Percentiles rank a stretch among this genome's conserved stretches.
These are phyloP conservation scores for Alternaria brassicicola DNA, from an alignment of 2,329 filamentous ascomycete genomes.

Conservation along the genomic window DNA sequence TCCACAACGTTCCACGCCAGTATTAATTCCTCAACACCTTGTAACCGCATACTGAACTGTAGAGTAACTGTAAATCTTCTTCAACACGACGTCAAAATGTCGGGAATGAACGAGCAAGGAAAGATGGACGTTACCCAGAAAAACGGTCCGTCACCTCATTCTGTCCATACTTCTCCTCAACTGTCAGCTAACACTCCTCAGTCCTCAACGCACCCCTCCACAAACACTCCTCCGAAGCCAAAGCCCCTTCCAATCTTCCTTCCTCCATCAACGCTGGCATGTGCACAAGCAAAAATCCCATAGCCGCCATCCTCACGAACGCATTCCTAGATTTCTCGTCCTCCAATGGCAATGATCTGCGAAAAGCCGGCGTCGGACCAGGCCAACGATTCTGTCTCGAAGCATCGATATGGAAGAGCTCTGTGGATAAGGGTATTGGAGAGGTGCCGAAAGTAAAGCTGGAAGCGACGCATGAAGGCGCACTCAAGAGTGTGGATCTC, in stretches of 20 bases:
- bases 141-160: conserved; percentile 23
- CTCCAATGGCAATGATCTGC: conserved; percentile 62
- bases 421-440: conserved; percentile 21
- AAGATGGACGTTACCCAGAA: conserved; percentile 36
- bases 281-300: conserved; percentile 38
- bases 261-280: conserved; percentile 22
- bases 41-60: neutral
- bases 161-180: neutral
- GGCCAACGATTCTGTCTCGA: conserved; percentile 67
- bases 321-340: conserved; percentile 66
- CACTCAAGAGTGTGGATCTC: conserved; percentile 54
- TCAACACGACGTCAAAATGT: conserved; percentile 11
- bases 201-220: conserved; percentile 35
- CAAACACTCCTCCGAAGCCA: conserved; percentile 23
- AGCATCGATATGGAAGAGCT: conserved; percentile 61
- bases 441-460: conserved; percentile 54
- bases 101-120: conserved; percentile 29
- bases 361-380: conserved; percentile 58
- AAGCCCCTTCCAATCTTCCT: conserved; percentile 5
- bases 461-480: conserved; percentile 59
- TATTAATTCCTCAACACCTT: neutral
- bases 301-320: conserved; percentile 63
- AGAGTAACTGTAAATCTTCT: conserved; percentile 14
- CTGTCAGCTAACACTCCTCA: conserved; percentile 5
- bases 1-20: neutral